These are phyloP conservation scores for Paramecium pentaurelia DNA, from an alignment of 73 alveolate genomes.

Conservation along the genomic window DNA sequence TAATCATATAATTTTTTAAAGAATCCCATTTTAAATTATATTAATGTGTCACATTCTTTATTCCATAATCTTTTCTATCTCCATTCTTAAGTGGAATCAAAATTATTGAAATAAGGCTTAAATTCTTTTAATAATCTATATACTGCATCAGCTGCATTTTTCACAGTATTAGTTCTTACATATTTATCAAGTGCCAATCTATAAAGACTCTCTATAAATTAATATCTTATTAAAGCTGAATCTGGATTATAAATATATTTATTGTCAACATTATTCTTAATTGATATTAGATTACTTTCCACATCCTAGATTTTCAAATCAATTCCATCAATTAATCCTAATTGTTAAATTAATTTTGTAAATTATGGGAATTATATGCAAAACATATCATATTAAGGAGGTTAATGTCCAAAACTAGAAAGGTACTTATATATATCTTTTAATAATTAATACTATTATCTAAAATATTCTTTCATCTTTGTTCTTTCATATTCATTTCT, in stretches of 20 bases:
- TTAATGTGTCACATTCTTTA: slow-evolving; percentile 63
- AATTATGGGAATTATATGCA: slow-evolving; percentile 47
- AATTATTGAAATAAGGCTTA: not conserved
- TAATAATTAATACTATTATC: slow-evolving; percentile 14
- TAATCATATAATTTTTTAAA: slow-evolving; percentile 62
- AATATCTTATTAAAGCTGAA: slow-evolving; percentile 40
- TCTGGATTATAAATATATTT: slow-evolving; percentile 58
- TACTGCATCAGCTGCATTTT: slow-evolving; percentile 63
- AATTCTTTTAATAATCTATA: slow-evolving; percentile 54
- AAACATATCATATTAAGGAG: slow-evolving; percentile 53
- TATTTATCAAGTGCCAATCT: slow-evolving; percentile 56
- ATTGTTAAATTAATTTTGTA: slow-evolving; percentile 31
- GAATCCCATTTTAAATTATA: slow-evolving; percentile 55
- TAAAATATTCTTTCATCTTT: slow-evolving; percentile 58
- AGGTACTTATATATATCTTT: slow-evolving; percentile 63
- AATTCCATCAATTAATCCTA: not conserved
- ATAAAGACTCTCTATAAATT: slow-evolving; percentile 40
- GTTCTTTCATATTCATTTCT: slow-evolving; percentile 55
- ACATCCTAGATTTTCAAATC: not conserved
- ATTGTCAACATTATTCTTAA: not conserved
- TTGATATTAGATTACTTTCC: not conserved
- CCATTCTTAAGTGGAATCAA: slow-evolving; percentile 64
- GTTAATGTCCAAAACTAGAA: slow-evolving; percentile 43
- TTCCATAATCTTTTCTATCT: slow-evolving; percentile 64
- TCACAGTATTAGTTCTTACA: slow-evolving; percentile 50